These are phyloP conservation scores for Solanum commersonii DNA, from an alignment of 257 asterid species.

Conservation along the genomic window DNA sequence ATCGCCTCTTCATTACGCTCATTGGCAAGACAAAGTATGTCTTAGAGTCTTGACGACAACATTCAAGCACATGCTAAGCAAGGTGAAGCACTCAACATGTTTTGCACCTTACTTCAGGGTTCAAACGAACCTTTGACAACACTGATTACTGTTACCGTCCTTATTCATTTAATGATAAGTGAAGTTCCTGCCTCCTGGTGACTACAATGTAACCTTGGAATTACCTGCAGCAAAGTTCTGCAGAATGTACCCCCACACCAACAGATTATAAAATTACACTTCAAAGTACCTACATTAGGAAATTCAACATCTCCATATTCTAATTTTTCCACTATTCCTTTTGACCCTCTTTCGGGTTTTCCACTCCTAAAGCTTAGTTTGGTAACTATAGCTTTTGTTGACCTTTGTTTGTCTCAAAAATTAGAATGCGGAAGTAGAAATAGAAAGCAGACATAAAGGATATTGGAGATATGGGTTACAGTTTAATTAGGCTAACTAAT, in stretches of 20 bases:
- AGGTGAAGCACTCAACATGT: not conserved
- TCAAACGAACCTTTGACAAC: not conserved
- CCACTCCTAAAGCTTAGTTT: not conserved
- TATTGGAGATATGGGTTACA: not conserved
- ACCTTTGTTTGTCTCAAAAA: not conserved
- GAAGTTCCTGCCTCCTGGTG: not conserved
- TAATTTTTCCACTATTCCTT: not conserved
- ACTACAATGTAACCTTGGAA: not conserved
- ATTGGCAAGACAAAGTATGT: not conserved
- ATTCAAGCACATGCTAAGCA: not conserved
- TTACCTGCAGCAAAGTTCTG: not conserved
- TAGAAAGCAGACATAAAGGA: not conserved
- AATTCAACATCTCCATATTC: not conserved
- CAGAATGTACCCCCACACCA: not conserved
- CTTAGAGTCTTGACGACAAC: not conserved
- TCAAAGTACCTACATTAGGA: not conserved
- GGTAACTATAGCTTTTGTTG: not conserved
- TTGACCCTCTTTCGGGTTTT: not conserved
- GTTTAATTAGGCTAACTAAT: not conserved
- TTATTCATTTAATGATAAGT: not conserved
- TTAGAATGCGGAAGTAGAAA: not conserved
- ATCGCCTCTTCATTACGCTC: not conserved
- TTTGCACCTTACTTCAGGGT: not conserved
- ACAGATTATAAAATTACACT: not conserved
- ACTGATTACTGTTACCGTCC: not conserved